A percentile compares a stretch with the other conserved stretches of the same genome.
Conservation (phyloP, 2,329 filamentous ascomycete species). For the Penicillium sp. region DNA sequence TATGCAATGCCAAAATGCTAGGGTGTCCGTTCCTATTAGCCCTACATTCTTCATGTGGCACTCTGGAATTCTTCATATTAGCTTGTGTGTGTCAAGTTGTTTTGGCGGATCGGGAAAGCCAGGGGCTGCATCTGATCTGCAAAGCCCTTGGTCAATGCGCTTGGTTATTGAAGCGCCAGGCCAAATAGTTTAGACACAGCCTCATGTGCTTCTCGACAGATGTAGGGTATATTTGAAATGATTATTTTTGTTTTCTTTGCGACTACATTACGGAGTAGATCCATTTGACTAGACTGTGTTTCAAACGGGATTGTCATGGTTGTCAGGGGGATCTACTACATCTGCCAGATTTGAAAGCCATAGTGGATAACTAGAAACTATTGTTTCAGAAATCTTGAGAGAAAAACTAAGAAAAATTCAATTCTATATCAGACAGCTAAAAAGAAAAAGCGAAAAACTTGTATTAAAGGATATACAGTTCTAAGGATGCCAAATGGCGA, state of each 20-base stretch:
- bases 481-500: neutral
- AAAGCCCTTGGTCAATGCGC: conserved; percentile 10
- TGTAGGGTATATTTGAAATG: neutral
- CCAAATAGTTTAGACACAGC: conserved; percentile 3
- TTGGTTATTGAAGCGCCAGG: conserved; percentile 14
- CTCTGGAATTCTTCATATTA: neutral
- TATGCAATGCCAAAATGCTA: neutral
- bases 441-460: neutral
- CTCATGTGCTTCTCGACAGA: conserved; percentile 2
- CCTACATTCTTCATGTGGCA: neutral
- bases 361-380: neutral
- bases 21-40: neutral
- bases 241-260: neutral
- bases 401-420: neutral
- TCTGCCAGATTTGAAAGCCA: neutral
- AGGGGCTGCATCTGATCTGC: conserved; percentile 11
- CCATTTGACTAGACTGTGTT: neutral
- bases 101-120: neutral
- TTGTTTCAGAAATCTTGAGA: neutral
- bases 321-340: conserved; percentile 2
- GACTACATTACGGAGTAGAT: neutral
- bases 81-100: neutral
- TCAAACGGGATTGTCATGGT: neutral
- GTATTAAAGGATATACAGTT: too few species aligned
- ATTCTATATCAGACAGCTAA: neutral